Evolutionary conservation across 371 early-diverging fungal species (phyloP), one percentile per base, ranked within the genome.

Genomic region (Edhazardia aedis): DNA sequence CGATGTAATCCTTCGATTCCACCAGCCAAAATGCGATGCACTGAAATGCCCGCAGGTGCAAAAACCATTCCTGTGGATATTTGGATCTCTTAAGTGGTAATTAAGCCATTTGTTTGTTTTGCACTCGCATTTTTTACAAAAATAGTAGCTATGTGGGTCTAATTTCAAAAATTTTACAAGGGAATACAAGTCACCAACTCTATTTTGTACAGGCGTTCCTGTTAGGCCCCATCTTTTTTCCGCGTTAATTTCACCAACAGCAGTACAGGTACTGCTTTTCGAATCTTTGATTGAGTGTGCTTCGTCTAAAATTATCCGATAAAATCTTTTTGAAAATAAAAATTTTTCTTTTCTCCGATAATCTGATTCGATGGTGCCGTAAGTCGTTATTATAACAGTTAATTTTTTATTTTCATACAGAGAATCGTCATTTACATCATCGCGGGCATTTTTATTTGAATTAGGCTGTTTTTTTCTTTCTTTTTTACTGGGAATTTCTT

Each of bases 181-280:
- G 46, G 82, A 78, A 78, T 83, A 86, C 0, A 92, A 72, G 65
- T 92, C 90, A 46, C 79, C 49, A 4, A 88, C 54, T 26, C 80
- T 81, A 71, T 88, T 88, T 70, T 89, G 90, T 30, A 92, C 65
- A 0, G 93, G 90, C 3, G 93, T 90, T 33, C 91, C 86, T 11
- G 82, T 83, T 42, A 84, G 65, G 21, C 84, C 68, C 6, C 84
- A 76, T 19, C 80, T 77, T 58, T 83, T 81, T 40, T 78, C 79
- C 63, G 82, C 72, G 7, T 70, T 71, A 53, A 79, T 78, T 4
- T 61, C 65, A 62, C 77, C 80, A 24, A 86, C 66, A 24, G 75
- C 68, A 51, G 76, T 79, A 0, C 77, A 69, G 4, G 80, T 77
- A 58, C 80, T 82, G 29, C 79, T 78, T 4, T 76, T 76, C 38